Percentiles rank a stretch among this genome's conserved stretches.
Conservation (phyloP, 2,329 filamentous ascomycete genomes). For the Cyphellophora attinorum region DNA sequence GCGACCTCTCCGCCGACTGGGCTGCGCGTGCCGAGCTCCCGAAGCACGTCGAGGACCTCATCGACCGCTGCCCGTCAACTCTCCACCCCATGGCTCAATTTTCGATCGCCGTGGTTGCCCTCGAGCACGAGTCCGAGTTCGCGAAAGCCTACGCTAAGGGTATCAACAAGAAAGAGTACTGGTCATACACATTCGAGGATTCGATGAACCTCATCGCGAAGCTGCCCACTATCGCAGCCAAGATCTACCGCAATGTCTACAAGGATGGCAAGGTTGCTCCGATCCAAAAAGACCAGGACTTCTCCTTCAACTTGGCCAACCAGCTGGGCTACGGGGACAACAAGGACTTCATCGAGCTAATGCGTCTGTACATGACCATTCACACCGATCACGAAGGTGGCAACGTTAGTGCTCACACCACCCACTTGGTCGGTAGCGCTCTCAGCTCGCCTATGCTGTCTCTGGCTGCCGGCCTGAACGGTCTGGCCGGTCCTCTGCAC, state of each 20-base stretch:
- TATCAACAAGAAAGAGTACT: constrained; percentile 99
- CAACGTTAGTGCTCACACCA: constrained; percentile 97
- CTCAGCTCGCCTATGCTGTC: constrained; percentile 97
- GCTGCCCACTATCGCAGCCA: constrained; percentile 92
- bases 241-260: constrained; percentile 99
- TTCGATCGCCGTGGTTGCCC: constrained; percentile 91
- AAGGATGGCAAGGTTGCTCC: constrained; percentile 97
- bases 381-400: constrained; percentile 99
- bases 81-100: constrained; percentile 99
- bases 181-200: constrained; percentile 98
- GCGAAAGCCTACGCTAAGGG: constrained; percentile 98
- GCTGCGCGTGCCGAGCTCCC: constrained; percentile 92
- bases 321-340: constrained; percentile 95
- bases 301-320: constrained; percentile 98
- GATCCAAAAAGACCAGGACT: constrained; percentile 98
- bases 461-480: constrained; percentile 90
- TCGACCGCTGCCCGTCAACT: constrained; percentile 97
- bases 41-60: constrained; percentile 98
- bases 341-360: constrained; percentile 93
- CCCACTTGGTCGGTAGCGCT: constrained; percentile 91
- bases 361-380: constrained; percentile 98
- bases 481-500: constrained; percentile 95
- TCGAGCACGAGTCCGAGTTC: constrained; percentile 97
- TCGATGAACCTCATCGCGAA: constrained; percentile 99
- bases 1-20: constrained; percentile 96